Evolutionary conservation across 495 filamentous ascomycete genomes (phyloP), one percentile per base, ranked within the genome.

Genomic region (Neurospora africana): DNA sequence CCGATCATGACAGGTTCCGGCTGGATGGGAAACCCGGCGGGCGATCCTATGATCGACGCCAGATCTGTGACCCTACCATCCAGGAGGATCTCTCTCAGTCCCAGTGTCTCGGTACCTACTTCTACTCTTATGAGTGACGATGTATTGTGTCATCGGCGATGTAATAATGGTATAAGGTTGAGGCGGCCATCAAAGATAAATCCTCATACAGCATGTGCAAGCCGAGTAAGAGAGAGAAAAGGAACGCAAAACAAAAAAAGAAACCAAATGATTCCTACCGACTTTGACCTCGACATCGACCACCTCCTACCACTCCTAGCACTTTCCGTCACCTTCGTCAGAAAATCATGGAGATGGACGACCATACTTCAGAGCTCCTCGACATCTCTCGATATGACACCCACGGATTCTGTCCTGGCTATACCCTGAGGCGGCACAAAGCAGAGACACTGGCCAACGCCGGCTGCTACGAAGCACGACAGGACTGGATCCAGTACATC

Each of bases 401-500:
- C 37, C 7, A 69, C 33, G 58, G 43, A 27, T 69, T 75, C 7
- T 37, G 23, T 38, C n/a, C 4, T 43, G 37, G 35, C 58, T 35
- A 70, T 23, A 68, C 71, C 23, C 5, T 75, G 10, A 71, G 71
- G 15, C 5, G 70, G 0, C 40, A 68, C 71, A 68, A 58, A 36
- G 38, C 43, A 43, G 17, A 61, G 4, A 65, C 68, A 3, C 69
- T 73, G 0, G 69, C 40, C 33, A 65, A 75, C 61, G 58, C 68
- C 35, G 74, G 68, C 40, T 37, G 36, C 36, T 41, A 73, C 43
- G 68, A 69, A 21, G 74, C 71, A 15, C 74, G 71, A 15, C 58
- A 39, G n/a, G 71, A 75, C 68, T 75, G 71, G 74, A 38, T 30
- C 44, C 5, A 70, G 70, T 37, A 61, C 8, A 10, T 30, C 65